phyloP scores from a whole-genome alignment of 2,329 filamentous ascomycete species.

The Plectosphaerella cucumerina region DNA sequence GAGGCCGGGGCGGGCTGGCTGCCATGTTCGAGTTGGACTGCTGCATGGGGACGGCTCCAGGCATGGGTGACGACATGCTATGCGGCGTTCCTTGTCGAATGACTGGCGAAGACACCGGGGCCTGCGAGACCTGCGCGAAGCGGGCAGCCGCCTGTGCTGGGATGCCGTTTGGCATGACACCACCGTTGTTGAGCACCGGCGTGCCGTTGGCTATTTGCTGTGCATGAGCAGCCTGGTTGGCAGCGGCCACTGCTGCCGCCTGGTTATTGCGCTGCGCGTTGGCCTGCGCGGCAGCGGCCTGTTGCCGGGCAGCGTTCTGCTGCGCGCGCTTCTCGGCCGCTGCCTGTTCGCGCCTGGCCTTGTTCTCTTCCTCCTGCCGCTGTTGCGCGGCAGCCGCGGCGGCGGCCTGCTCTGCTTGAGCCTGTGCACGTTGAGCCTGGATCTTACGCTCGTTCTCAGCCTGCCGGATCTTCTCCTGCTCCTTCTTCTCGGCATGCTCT shows the following conservation, averaged over 20 bases:
- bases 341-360: constrained; percentile 30
- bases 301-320: constrained; percentile 19
- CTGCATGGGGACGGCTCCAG: constrained; percentile 60
- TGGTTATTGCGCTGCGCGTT: constrained; percentile 17
- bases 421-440: constrained; percentile 38
- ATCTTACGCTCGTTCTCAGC: constrained; percentile 54
- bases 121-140: constrained; percentile 56
- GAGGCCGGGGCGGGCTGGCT: constrained; percentile 61
- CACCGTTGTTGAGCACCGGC: constrained; percentile 10
- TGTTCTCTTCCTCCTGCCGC: constrained; percentile 39
- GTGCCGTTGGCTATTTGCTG: constrained; percentile 8
- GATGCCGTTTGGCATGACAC: constrained; percentile 33
- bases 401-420: constrained; percentile 40
- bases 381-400: constrained; percentile 38
- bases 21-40: constrained; percentile 64
- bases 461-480: constrained; percentile 69
- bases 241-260: constrained; percentile 10
- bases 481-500: constrained; percentile 71
- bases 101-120: constrained; percentile 64
- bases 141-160: constrained; percentile 39
- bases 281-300: constrained; percentile 10
- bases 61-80: constrained; percentile 62
- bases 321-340: constrained; percentile 17
- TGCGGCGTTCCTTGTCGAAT: constrained; percentile 60
- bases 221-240: constrained; percentile 16